Evolutionary conservation across 495 filamentous ascomycete genomes (phyloP).

Genomic region (Penicillium canescens): DNA sequence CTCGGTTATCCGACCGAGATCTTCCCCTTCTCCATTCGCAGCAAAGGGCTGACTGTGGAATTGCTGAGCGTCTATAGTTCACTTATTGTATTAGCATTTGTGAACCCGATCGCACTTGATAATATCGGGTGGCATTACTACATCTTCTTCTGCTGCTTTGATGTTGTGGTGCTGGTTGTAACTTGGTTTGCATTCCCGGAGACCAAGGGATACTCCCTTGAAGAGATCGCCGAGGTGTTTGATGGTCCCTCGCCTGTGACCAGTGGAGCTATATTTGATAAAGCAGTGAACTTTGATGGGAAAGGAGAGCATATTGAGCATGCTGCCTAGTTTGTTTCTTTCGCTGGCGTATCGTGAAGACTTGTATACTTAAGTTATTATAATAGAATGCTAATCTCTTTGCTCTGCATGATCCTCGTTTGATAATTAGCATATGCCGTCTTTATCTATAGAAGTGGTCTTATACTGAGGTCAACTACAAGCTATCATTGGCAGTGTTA

Average conservation of each 20-base stretch:
- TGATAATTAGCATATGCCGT: too few species aligned
- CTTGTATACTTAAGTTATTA: too few species aligned
- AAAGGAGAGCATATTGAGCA: slow-evolving; percentile 10
- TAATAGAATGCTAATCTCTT: too few species aligned
- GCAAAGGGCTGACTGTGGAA: slow-evolving; percentile 62
- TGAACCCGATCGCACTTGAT: slow-evolving; percentile 60
- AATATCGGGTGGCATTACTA: slow-evolving; percentile 59
- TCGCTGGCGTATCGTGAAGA: too few species aligned
- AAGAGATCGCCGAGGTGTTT: slow-evolving; percentile 61
- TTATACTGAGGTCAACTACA: too few species aligned
- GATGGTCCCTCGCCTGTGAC: slow-evolving; percentile 37
- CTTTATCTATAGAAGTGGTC: too few species aligned
- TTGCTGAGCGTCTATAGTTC: slow-evolving; percentile 25
- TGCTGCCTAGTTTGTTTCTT: background rate
- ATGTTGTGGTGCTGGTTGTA: slow-evolving; percentile 52
- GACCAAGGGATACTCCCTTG: slow-evolving; percentile 61
- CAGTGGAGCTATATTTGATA: background rate
- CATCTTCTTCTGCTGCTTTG: slow-evolving; percentile 59
- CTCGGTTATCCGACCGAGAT: slow-evolving; percentile 65
- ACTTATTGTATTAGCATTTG: slow-evolving; percentile 56
- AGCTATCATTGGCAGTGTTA: too few species aligned
- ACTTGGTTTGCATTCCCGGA: slow-evolving; percentile 65
- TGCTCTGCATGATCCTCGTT: too few species aligned
- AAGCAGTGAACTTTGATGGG: slow-evolving; percentile 1
- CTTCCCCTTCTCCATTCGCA: slow-evolving; percentile 61